A percentile compares a stretch with the other conserved stretches of the same genome.
These are phyloP conservation scores for Pseudocercospora eumusae DNA, from an alignment of 2,329 filamentous ascomycete species.

Conservation along the genomic window DNA sequence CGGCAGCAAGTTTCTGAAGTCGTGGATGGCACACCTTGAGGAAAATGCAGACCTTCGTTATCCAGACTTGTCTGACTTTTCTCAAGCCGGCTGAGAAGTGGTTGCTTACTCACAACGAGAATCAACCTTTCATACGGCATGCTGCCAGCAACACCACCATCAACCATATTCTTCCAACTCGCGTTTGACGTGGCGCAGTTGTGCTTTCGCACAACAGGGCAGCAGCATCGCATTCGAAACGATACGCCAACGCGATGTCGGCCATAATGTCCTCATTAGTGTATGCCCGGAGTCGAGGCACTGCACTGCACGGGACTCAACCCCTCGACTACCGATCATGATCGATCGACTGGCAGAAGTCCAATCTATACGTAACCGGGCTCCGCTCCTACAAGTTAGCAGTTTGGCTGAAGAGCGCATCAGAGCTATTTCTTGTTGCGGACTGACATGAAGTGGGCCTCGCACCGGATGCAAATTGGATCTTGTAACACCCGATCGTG, in stretches of 20 bases:
- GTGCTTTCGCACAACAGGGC: not conserved
- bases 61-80: conserved; percentile 63
- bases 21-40: conserved; percentile 90
- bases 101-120: not conserved
- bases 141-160: not conserved
- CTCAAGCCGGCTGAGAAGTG: conserved; percentile 24
- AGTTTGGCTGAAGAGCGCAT: not conserved
- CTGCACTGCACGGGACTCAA: not conserved
- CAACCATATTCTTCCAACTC: not conserved
- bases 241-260: not conserved
- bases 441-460: not conserved
- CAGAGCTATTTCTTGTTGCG: not conserved
- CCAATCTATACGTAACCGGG: not conserved
- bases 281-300: not conserved
- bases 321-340: not conserved
- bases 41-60: conserved; percentile 88
- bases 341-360: not conserved
- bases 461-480: not conserved
- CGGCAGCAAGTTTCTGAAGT: conserved; percentile 80
- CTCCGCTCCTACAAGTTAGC: not conserved
- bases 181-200: not conserved
- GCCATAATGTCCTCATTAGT: not conserved
- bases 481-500: not conserved
- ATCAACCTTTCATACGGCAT: not conserved
- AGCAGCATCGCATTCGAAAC: conserved; percentile 5